Conservation (phyloP, 129 eudicot species). For the Flaveria ramosissima region DNA sequence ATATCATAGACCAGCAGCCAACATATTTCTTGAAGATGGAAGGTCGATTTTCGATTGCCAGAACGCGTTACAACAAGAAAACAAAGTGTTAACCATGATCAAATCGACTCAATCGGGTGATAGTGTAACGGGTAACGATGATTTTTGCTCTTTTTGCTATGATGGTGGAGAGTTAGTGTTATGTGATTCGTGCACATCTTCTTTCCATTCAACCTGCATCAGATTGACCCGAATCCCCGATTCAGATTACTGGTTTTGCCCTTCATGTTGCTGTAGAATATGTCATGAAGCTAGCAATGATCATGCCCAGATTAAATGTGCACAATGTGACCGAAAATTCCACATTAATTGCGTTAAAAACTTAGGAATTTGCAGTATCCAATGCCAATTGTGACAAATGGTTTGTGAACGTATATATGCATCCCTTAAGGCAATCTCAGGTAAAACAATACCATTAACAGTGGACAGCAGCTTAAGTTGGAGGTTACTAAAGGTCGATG, state of each 20-base stretch:
- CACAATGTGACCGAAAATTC: slow-evolving; percentile 64
- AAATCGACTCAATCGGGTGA: too few species aligned
- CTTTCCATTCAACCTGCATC: slow-evolving; percentile 66
- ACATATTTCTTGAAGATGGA: slow-evolving; percentile 67
- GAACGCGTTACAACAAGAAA: slow-evolving; percentile 29
- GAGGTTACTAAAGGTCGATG: slow-evolving; percentile 52
- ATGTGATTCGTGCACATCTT: slow-evolving; percentile 79
- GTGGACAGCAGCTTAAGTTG: slow-evolving; percentile 52
- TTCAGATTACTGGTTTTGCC: slow-evolving; percentile 62
- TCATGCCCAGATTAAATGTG: slow-evolving; percentile 38
- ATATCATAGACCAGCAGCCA: slow-evolving; percentile 64
- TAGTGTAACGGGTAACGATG: slow-evolving; percentile 30
- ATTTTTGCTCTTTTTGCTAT: slow-evolving; percentile 63
- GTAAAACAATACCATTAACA: slow-evolving; percentile 39
- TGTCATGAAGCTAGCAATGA: slow-evolving; percentile 47
- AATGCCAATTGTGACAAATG: slow-evolving; percentile 27
- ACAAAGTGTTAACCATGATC: background rate
- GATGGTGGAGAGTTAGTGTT: slow-evolving; percentile 57
- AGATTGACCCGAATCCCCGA: slow-evolving; percentile 44
- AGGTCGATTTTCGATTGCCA: slow-evolving; percentile 52
- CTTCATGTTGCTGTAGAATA: slow-evolving; percentile 71
- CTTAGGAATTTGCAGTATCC: slow-evolving; percentile 27
- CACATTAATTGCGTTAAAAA: slow-evolving; percentile 53
- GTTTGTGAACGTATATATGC: slow-evolving; percentile 56
- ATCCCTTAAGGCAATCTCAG: slow-evolving; percentile 43